Base-by-base conservation (phyloP, 768 basidiomycete genomes). In the Pholiota molesta region DNA sequence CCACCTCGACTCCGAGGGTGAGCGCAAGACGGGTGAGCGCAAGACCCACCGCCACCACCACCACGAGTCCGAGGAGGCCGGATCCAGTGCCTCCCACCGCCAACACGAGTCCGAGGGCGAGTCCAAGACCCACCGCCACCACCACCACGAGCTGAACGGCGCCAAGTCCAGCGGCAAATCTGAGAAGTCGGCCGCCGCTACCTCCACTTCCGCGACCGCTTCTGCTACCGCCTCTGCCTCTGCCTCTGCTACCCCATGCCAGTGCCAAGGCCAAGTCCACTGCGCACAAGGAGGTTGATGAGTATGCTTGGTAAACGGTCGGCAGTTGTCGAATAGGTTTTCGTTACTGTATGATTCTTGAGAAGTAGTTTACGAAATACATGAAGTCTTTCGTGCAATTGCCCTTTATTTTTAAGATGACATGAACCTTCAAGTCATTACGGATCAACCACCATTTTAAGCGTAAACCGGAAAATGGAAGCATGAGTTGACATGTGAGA, bases 341-440 rank as follows among this genome's bases (percentile, higher is more conserved):
- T 8, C 9, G 31, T 31, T 47, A 52, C 65, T 66, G 60, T 59
- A 63, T 63, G 65, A 63, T 37, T 53, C 17, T 56, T 29, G 52
- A 33, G 52, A 61, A 62, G 59, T 62, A 59, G 62, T 59, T 31
- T 62, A 45, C 26, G 53, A 60, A 62, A 49, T 37, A 60, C 51
- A 56, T 62, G 58, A 59, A 59, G 52, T 64, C 59, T 62, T 60
- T 44, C 52, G 53, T 49, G 55, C 33, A 57, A 33, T 53, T 52
- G 19, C 21, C 21, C n/a, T 2, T 49, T 19, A 7, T 31, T 31
- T 31, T 7, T 31, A 31, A 31, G 6, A 31, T 31, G 31, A 31
- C 31, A 31, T 7, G 31, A 31, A 31, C 31, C 1, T 7, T 31
- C 31, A 9, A 31, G n/a, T n/a, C n/a, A n/a, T n/a, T n/a, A n/a